Evolutionary conservation across 2,329 filamentous ascomycete genomes (phyloP).

Genomic region (Ophiognomonia clavigignenti-juglandacearum): DNA sequence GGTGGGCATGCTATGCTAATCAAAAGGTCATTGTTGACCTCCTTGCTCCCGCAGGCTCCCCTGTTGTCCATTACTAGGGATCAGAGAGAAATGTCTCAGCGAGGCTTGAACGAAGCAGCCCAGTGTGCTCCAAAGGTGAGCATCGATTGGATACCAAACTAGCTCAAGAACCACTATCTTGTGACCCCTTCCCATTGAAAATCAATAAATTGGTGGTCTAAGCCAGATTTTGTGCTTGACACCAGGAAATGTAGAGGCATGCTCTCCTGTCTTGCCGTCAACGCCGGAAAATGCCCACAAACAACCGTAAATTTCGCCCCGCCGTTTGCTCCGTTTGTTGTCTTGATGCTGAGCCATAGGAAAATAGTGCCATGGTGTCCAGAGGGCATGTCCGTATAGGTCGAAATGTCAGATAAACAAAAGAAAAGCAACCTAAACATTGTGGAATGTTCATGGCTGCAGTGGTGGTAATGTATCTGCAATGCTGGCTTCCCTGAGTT

Average conservation of each 20-base stretch:
- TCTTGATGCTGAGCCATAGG: background rate
- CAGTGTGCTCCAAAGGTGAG: too few species aligned
- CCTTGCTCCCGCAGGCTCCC: too few species aligned
- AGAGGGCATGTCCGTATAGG: background rate
- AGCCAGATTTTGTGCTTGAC: background rate
- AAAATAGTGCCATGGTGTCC: background rate
- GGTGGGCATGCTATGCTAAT: too few species aligned
- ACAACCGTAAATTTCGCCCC: background rate
- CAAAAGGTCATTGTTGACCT: too few species aligned
- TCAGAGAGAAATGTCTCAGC: too few species aligned
- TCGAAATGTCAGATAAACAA: background rate
- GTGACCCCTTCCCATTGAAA: background rate
- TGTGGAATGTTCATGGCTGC: background rate
- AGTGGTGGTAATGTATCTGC: background rate
- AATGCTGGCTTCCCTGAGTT: too few species aligned
- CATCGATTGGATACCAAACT: too few species aligned
- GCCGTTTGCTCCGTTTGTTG: background rate
- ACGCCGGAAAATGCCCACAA: constrained; percentile 16
- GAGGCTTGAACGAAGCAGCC: too few species aligned
- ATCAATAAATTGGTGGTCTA: background rate
- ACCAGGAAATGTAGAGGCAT: constrained; percentile 2
- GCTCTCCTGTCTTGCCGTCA: constrained; percentile 10
- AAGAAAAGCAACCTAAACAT: background rate
- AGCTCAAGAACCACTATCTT: too few species aligned
- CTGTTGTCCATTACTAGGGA: too few species aligned